Conservation (phyloP, 495 filamentous ascomycete genomes). For the Xylaria cubensis region DNA sequence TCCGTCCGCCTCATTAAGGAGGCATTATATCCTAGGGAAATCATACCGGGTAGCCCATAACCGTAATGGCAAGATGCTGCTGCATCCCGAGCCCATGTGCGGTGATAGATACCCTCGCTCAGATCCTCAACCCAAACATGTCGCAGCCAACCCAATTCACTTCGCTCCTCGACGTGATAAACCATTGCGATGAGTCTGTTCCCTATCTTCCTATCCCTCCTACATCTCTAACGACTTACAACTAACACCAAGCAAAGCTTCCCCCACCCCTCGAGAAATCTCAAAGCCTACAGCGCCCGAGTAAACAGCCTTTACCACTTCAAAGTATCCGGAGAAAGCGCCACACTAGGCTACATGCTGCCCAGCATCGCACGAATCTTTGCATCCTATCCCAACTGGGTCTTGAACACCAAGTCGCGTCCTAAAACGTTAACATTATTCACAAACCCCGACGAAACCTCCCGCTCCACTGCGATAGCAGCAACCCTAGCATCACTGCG, state of each 20-base stretch:
- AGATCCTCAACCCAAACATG: not conserved
- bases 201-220: not conserved
- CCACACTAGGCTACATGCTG: constrained; percentile 21
- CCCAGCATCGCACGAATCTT: constrained; percentile 16
- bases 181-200: constrained; percentile 26
- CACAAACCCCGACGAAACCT: not conserved
- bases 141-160: not conserved
- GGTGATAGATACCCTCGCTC: not conserved
- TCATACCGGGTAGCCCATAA: not conserved
- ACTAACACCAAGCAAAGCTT: constrained; percentile 13
- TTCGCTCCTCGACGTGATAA: constrained; percentile 20
- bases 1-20: not conserved
- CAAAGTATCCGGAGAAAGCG: not conserved
- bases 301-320: constrained; percentile 23
- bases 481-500: constrained; percentile 50
- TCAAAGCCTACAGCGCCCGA: constrained; percentile 5
- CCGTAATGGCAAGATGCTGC: not conserved
- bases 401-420: not conserved
- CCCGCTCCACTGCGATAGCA: constrained; percentile 4
- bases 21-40: not conserved
- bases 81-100: not conserved
- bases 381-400: not conserved
- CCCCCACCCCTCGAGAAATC: constrained; percentile 8
- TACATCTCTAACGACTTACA: too few species aligned
- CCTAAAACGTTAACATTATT: constrained; percentile 5